These are phyloP conservation scores for Tremella mesenterica DNA, from an alignment of 768 basidiomycete species.

Conservation along the genomic window DNA sequence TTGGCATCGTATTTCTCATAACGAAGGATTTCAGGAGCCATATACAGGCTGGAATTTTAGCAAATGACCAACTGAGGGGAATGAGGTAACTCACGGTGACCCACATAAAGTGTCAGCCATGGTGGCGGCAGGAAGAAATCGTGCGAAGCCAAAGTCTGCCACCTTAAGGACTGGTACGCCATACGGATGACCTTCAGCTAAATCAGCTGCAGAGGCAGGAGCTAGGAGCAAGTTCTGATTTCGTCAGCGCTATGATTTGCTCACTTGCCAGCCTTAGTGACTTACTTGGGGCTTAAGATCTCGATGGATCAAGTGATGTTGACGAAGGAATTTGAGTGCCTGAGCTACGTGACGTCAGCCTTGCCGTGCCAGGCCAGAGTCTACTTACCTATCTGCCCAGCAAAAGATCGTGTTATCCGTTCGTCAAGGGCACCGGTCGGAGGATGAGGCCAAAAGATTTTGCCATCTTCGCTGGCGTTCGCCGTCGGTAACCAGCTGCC, in stretches of 20 bases:
- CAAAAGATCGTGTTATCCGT: constrained; percentile 79
- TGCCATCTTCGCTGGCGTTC: constrained; percentile 21
- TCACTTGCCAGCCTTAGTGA: not conserved
- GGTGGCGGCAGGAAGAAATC: constrained; percentile 80
- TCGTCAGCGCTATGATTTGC: not conserved
- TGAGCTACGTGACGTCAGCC: constrained; percentile 54
- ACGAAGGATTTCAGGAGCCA: constrained; percentile 95
- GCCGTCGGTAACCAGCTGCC: constrained; percentile 49
- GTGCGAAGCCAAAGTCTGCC: constrained; percentile 96
- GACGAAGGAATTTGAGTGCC: constrained; percentile 83
- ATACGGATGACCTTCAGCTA: constrained; percentile 76
- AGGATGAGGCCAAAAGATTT: constrained; percentile 85
- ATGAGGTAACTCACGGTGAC: constrained; percentile 66
- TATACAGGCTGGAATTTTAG: constrained; percentile 63
- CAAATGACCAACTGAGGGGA: not conserved
- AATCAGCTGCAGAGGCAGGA: constrained; percentile 67
- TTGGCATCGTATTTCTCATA: constrained; percentile 98
- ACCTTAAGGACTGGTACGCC: constrained; percentile 93
- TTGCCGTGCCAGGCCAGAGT: not conserved
- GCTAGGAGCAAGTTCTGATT: constrained; percentile 77
- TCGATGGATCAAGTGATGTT: constrained; percentile 82
- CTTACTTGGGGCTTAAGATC: constrained; percentile 85
- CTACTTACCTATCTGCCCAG: constrained; percentile 74
- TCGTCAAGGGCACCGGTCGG: constrained; percentile 81
- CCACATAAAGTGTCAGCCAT: constrained; percentile 98